Base-by-base conservation (phyloP, 805 yeast genomes). In the Starmerella potacharoeniae region DNA sequence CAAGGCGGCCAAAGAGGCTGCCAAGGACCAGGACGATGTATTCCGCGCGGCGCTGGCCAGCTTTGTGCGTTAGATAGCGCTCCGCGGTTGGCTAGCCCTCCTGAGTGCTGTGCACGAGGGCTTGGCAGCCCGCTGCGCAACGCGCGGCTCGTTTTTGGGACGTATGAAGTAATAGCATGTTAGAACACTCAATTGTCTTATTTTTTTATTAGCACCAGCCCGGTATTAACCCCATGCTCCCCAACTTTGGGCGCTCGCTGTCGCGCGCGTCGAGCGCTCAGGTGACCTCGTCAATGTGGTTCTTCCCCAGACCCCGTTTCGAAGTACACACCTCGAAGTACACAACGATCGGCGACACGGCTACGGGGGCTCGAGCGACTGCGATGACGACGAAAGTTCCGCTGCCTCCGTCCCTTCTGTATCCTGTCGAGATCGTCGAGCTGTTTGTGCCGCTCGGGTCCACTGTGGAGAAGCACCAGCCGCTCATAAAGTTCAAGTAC, bases 391-490 rank as follows among this genome's bases (percentile, higher is more conserved):
- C 62, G n/a, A 43, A 57, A 34, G 64, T 63, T 8, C 51, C 51
- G 35, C 69, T 84, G 40, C 88, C 91, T n/a, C 66, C 72, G 49
- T 77, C 82, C 48, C 75, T 81, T 22, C 81, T 83, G 17, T 86
- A 75, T 65, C 95, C 95, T 3, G 78, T 85, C 47, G 82, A 80
- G 5, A 73, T 85, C 33, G 72, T 82, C 16, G 73, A 78, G 29
- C 69, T 83, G 10, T 66, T 74, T 28, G 74, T 73, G 44, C 59
- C 67, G 6, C 68, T 65, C 1, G 85, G 82, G 8, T 76, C 75
- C 11, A 57, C 63, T 0, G 74, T 84, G 6, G 56, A 67, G 14
- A 78, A 77, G 62, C 84, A 81, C 65, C 67, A 75, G 28, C 73
- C 83, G 2, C 64, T 86, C 4, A 65, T 85, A 56, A 72, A 77